Conservation (phyloP, 2,329 filamentous ascomycete genomes). For the Seiridium unicorne region DNA sequence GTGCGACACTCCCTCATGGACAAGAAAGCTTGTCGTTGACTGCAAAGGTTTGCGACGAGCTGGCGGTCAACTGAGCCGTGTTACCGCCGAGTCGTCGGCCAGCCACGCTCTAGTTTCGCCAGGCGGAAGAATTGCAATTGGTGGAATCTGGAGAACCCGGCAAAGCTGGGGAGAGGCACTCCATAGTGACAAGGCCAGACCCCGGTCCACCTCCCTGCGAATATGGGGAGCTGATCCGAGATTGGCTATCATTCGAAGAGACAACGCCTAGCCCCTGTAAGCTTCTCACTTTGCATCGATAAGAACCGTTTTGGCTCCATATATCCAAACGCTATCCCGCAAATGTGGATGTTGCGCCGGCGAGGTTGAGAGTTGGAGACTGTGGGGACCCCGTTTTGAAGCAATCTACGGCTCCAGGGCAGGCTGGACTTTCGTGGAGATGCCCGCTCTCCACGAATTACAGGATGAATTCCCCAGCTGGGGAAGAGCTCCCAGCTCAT, state of each 20-base stretch:
- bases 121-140: slow-evolving; percentile 11
- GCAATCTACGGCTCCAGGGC: not conserved
- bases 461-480: slow-evolving; percentile 1
- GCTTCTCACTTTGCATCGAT: not conserved
- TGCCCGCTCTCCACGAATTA: not conserved
- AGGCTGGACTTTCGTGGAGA: not conserved
- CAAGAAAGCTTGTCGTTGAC: not conserved
- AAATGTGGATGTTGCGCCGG: not conserved
- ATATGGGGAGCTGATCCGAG: not conserved
- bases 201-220: not conserved
- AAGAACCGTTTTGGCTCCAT: not conserved
- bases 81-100: not conserved
- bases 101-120: not conserved
- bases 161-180: not conserved
- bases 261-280: not conserved
- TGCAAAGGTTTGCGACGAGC: not conserved
- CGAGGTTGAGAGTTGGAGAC: not conserved
- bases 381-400: not conserved
- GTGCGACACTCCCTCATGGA: not conserved
- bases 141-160: slow-evolving; percentile 10
- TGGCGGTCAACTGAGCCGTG: not conserved
- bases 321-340: not conserved
- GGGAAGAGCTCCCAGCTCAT: not conserved
- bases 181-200: not conserved
- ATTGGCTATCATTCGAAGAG: not conserved